A percentile compares a stretch with the other conserved stretches of the same genome.
Conservation (phyloP, 129 eudicot genomes). For the Lonicera japonica region DNA sequence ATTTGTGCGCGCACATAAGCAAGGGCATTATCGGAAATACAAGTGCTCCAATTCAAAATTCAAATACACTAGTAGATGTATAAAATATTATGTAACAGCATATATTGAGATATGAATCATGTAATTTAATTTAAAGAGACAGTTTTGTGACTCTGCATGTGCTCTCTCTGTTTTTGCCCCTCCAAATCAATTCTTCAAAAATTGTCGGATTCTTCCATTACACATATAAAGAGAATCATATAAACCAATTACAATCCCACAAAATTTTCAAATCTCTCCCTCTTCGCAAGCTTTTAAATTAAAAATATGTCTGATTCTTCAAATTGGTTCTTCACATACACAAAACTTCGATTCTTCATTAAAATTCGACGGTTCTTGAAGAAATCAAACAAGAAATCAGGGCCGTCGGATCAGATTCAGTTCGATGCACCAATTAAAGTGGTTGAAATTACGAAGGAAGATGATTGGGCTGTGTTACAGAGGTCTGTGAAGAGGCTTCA, state of each 20-base stretch:
- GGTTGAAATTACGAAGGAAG: background rate
- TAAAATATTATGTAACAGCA: too few relatives aligned
- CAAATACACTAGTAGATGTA: too few relatives aligned
- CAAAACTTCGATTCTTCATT: conserved; percentile 41
- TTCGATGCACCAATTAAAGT: conserved; percentile 3
- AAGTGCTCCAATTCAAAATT: background rate
- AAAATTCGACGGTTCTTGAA: conserved; percentile 48
- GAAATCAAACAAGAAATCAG: conserved; percentile 26
- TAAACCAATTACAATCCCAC: conserved; percentile 7
- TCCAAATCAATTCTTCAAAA: conserved; percentile 24
- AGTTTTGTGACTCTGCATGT: conserved; percentile 37
- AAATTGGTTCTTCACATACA: conserved; percentile 33
- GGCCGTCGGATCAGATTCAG: conserved; percentile 15
- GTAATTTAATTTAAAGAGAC: conserved; percentile 30
- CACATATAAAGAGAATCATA: conserved; percentile 6
- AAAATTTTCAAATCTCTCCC: conserved; percentile 14
- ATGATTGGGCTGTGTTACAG: conserved; percentile 35
- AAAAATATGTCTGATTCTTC: conserved; percentile 36
- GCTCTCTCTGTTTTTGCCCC: conserved; percentile 26
- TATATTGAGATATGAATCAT: conserved; percentile 10
- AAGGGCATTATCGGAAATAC: background rate
- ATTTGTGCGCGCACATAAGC: background rate
- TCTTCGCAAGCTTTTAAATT: conserved; percentile 17
- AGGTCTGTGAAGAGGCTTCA: conserved; percentile 81
- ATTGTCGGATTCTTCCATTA: conserved; percentile 5